Evolutionary conservation across 208 protist species (phyloP).

Genomic region (Acanthamoeba triangularis): DNA sequence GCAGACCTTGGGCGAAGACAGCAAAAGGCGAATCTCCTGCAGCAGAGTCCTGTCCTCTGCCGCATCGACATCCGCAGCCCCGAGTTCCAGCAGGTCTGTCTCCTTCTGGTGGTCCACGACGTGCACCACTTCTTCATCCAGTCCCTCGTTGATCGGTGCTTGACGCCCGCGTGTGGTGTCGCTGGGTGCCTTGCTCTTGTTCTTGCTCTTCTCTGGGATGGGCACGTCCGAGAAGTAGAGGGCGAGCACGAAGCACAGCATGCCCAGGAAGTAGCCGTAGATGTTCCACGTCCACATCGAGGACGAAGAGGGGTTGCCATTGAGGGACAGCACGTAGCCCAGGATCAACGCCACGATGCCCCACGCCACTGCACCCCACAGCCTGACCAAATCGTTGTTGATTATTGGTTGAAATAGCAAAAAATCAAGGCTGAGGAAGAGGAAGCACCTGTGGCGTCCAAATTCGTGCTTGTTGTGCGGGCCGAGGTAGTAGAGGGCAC

Average conservation of each 20-base stretch:
- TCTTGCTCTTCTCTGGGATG: conserved; percentile 19
- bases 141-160: not conserved
- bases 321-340: conserved; percentile 22
- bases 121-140: not conserved
- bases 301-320: not conserved
- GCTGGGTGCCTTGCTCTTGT: not conserved
- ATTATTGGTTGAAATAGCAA: too few species aligned
- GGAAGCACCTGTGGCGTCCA: conserved; percentile 9
- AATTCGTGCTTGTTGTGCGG: conserved; percentile 3
- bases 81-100: not conserved
- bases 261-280: conserved; percentile 8
- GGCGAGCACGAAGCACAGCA: conserved; percentile 43
- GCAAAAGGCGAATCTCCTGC: conserved; percentile 4
- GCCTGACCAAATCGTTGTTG: too few species aligned
- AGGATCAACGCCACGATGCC: conserved; percentile 31
- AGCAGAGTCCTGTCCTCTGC: not conserved
- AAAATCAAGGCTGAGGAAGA: not conserved
- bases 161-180: not conserved
- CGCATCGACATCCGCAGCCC: not conserved
- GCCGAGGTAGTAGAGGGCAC: conserved; percentile 32
- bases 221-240: conserved; percentile 35
- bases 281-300: conserved; percentile 23
- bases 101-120: not conserved
- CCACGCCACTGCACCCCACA: conserved; percentile 32
- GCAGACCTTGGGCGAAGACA: not conserved